Percentiles rank a stretch among this genome's conserved stretches.
Conservation (phyloP, 2,329 filamentous ascomycete genomes). For the Phialophora chinensis region DNA sequence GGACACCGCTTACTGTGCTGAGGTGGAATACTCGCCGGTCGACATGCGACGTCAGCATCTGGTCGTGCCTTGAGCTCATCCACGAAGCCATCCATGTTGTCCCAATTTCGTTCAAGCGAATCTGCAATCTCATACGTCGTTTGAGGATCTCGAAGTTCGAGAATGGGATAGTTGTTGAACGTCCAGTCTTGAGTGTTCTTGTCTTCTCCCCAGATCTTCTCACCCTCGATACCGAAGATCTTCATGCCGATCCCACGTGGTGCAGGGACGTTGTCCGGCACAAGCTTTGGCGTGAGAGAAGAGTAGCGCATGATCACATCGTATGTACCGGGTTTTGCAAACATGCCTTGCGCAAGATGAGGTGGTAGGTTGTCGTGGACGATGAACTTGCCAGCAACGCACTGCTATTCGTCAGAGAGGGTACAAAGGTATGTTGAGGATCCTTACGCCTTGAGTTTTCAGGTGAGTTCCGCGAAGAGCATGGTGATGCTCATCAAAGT, state of each 20-base stretch:
- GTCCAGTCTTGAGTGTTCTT: slow-evolving; percentile 36
- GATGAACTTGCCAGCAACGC: slow-evolving; percentile 35
- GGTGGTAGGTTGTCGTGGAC: slow-evolving; percentile 31
- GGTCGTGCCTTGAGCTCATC: slow-evolving; percentile 28
- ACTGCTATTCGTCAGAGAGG: slow-evolving; percentile 24
- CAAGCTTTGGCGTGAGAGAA: slow-evolving; percentile 34
- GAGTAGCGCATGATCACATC: slow-evolving; percentile 38
- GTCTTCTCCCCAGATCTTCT: slow-evolving; percentile 37
- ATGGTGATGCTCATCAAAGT: slow-evolving; percentile 37
- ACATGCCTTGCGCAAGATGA: slow-evolving; percentile 36
- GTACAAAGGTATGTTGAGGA: not conserved
- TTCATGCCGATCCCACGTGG: slow-evolving; percentile 36
- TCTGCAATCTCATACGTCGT: slow-evolving; percentile 35
- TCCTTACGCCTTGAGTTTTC: slow-evolving; percentile 34
- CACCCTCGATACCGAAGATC: slow-evolving; percentile 35
- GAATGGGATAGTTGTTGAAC: slow-evolving; percentile 36
- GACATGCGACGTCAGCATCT: slow-evolving; percentile 31
- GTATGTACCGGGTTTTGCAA: slow-evolving; percentile 32
- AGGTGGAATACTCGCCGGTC: slow-evolving; percentile 24
- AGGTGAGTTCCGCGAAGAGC: slow-evolving; percentile 34
- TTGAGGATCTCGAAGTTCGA: slow-evolving; percentile 30
- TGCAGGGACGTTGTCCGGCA: slow-evolving; percentile 34
- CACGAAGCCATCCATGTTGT: slow-evolving; percentile 31
- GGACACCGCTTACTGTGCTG: slow-evolving; percentile 26
- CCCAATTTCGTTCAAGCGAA: slow-evolving; percentile 32